phyloP scores from a whole-genome alignment of 495 filamentous ascomycete genomes.

The Sphaerosporella brunnea region DNA sequence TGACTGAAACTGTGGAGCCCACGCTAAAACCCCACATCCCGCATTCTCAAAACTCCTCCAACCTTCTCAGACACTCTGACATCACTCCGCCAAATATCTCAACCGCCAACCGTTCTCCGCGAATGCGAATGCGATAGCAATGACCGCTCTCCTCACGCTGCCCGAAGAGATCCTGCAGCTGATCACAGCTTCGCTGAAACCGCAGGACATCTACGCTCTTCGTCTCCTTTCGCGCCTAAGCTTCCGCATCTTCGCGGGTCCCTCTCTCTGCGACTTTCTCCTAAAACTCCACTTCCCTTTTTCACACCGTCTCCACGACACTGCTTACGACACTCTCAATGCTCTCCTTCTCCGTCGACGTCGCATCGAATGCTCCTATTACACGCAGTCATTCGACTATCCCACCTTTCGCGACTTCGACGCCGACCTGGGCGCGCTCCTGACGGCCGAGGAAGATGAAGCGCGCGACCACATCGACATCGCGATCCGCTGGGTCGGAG shows the following conservation, averaged over 20 bases:
- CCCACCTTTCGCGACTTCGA: slow-evolving; percentile 1
- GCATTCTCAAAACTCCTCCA: too few species aligned
- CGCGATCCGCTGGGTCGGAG: slow-evolving; percentile 7
- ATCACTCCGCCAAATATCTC: too few species aligned
- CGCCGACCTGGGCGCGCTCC: slow-evolving; percentile 7
- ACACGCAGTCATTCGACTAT: slow-evolving; percentile 2
- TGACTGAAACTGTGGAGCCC: too few species aligned
- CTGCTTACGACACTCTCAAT: slow-evolving; percentile 7
- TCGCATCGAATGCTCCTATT: neutral
- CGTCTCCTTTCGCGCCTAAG: slow-evolving; percentile 6
- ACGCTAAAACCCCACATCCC: too few species aligned
- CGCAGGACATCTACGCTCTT: slow-evolving; percentile 13
- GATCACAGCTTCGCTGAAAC: slow-evolving; percentile 4
- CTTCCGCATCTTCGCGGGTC: slow-evolving; percentile 8
- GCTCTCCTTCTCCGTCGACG: slow-evolving; percentile 7
- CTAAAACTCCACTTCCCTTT: slow-evolving; percentile 15
- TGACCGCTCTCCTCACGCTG: neutral
- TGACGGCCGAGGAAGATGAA: slow-evolving; percentile 3
- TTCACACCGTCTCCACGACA: slow-evolving; percentile 5
- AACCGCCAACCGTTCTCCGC: too few species aligned
- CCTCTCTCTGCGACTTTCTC: slow-evolving; percentile 1
- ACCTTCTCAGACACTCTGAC: too few species aligned
- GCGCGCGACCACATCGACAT: neutral
- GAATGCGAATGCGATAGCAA: neutral
- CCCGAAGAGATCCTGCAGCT: neutral